Conservation (phyloP, 352 stramenopile genomes). For the Globisporangium irregulare region DNA sequence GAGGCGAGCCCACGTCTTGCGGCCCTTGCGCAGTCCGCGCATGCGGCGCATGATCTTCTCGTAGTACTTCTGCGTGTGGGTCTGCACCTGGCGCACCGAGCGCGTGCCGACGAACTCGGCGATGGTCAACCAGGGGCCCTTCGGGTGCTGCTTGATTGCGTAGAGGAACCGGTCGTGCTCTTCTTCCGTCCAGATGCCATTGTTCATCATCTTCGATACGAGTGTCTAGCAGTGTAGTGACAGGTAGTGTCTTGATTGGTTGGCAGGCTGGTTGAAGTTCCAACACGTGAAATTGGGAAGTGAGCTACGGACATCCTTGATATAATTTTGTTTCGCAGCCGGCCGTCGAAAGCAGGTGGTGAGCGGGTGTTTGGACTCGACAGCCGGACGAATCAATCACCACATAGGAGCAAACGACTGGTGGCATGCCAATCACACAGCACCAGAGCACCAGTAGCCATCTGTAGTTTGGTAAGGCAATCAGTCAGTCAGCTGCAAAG, state of each 20-base stretch:
- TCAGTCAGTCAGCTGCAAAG: not conserved
- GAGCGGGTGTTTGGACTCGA: not conserved
- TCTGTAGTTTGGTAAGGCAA: not conserved
- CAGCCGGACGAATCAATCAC: not conserved
- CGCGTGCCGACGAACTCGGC: conserved; percentile 24
- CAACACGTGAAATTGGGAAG: not conserved
- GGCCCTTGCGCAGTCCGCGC: conserved; percentile 26
- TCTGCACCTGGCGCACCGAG: conserved; percentile 12
- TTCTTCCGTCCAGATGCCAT: conserved; percentile 18
- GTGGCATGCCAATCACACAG: not conserved
- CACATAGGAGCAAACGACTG: not conserved
- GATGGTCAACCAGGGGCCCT: conserved; percentile 27
- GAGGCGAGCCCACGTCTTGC: conserved; percentile 8
- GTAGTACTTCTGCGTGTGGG: conserved; percentile 25
- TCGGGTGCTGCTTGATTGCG: conserved; percentile 19
- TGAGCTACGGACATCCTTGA: not conserved
- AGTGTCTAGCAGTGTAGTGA: not conserved
- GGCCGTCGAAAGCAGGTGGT: not conserved
- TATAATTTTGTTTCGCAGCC: not conserved
- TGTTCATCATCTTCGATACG: not conserved
- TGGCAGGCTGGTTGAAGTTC: not conserved
- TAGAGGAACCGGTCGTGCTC: conserved; percentile 31
- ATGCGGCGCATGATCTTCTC: conserved; percentile 32
- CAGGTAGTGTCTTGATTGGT: not conserved
- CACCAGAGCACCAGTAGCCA: not conserved